These are phyloP conservation scores for Alternaria dauci DNA, from an alignment of 2,329 filamentous ascomycete genomes.

Conservation along the genomic window DNA sequence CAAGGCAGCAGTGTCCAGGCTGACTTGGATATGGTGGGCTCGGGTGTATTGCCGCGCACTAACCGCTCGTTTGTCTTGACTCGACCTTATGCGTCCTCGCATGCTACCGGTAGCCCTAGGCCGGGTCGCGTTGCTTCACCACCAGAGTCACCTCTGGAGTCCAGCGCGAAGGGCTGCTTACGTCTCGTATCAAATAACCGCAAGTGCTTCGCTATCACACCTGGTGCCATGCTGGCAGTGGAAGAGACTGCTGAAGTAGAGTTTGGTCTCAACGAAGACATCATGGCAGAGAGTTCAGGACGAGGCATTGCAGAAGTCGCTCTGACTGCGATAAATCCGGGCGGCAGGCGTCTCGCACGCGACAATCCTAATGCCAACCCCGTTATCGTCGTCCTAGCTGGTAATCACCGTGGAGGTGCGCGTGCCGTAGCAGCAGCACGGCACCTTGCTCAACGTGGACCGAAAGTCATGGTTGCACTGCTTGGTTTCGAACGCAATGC, in stretches of 20 bases:
- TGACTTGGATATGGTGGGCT: slow-evolving; percentile 45
- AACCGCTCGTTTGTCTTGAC: slow-evolving; percentile 42
- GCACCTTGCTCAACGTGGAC: slow-evolving; percentile 83
- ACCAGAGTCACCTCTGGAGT: slow-evolving; percentile 49
- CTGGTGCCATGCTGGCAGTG: slow-evolving; percentile 88
- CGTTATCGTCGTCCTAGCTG: slow-evolving; percentile 80
- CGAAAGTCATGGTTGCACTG: slow-evolving; percentile 82
- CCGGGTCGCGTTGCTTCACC: slow-evolving; percentile 45
- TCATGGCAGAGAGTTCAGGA: slow-evolving; percentile 91
- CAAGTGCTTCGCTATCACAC: slow-evolving; percentile 66
- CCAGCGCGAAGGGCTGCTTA: slow-evolving; percentile 50
- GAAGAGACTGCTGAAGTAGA: slow-evolving; percentile 91
- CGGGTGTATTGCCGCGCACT: slow-evolving; percentile 40
- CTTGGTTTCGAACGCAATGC: slow-evolving; percentile 84
- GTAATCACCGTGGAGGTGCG: slow-evolving; percentile 91
- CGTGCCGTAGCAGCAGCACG: slow-evolving; percentile 85
- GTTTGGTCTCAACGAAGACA: slow-evolving; percentile 83
- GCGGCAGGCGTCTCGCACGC: slow-evolving; percentile 65
- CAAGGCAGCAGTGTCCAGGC: slow-evolving; percentile 54
- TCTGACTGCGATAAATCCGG: slow-evolving; percentile 68
- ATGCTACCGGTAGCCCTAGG: slow-evolving; percentile 48
- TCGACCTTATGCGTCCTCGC: slow-evolving; percentile 49
- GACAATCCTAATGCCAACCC: slow-evolving; percentile 59
- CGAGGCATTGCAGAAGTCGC: slow-evolving; percentile 88
- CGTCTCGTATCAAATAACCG: slow-evolving; percentile 63